phyloP scores from a whole-genome alignment of 2,329 filamentous ascomycete genomes.

The Onygenales sp. region DNA sequence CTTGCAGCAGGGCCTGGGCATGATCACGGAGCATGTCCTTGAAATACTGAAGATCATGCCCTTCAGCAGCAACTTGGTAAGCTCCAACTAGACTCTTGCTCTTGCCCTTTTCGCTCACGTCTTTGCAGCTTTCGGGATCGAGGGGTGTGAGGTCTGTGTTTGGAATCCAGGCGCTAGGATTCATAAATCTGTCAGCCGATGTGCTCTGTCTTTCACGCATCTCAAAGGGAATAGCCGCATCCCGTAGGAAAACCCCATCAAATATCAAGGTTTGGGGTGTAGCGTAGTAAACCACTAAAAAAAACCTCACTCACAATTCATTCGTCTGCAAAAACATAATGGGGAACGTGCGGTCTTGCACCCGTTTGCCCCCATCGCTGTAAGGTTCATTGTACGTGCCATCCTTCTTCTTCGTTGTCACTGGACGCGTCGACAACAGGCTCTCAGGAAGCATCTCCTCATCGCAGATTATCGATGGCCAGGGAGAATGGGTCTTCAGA shows the following conservation, averaged over 20 bases:
- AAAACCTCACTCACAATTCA: constrained; percentile 70
- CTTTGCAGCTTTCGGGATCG: constrained; percentile 60
- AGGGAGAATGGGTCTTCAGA: constrained; percentile 88
- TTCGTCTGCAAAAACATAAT: constrained; percentile 94
- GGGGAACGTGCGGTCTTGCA: constrained; percentile 75
- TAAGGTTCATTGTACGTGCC: constrained; percentile 83
- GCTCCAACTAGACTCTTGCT: constrained; percentile 68
- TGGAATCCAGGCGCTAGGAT: constrained; percentile 71
- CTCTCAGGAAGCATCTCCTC: constrained; percentile 83
- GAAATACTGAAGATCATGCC: constrained; percentile 69
- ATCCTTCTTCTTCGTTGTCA: constrained; percentile 71
- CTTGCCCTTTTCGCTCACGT: constrained; percentile 59
- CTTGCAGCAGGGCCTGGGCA: constrained; percentile 45
- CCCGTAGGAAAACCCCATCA: not conserved
- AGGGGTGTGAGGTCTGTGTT: constrained; percentile 76
- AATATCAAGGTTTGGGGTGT: not conserved
- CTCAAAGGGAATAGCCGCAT: not conserved
- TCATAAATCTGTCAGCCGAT: not conserved
- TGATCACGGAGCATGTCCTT: constrained; percentile 63
- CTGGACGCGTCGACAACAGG: constrained; percentile 68
- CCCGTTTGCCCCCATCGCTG: constrained; percentile 77
- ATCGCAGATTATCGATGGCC: constrained; percentile 90
- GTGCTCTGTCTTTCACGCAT: not conserved
- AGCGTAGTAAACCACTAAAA: not conserved
- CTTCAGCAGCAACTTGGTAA: constrained; percentile 69